Conservation (phyloP, 2,329 filamentous ascomycete genomes). For the Juglanconis sp. region DNA sequence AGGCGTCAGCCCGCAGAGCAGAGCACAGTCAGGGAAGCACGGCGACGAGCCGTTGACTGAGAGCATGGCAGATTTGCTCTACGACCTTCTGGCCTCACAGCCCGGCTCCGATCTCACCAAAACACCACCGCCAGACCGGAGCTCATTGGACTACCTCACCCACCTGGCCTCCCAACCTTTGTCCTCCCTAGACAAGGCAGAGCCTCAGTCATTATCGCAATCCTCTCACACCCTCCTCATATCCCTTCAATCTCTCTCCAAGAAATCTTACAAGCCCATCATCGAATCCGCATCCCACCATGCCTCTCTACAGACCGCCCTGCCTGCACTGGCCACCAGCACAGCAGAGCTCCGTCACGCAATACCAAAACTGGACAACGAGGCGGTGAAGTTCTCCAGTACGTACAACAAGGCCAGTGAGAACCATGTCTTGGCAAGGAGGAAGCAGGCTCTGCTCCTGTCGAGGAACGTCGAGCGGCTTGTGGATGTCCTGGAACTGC, state of each 20-base stretch:
- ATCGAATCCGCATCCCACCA: conserved; percentile 79
- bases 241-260: conserved; percentile 82
- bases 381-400: conserved; percentile 75
- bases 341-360: conserved; percentile 65
- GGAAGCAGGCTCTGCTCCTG: conserved; percentile 77
- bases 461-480: conserved; percentile 85
- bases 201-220: conserved; percentile 78
- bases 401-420: conserved; percentile 75
- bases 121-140: conserved; percentile 40
- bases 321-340: conserved; percentile 68
- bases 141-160: conserved; percentile 68
- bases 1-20: neutral
- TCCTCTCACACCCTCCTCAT: conserved; percentile 76
- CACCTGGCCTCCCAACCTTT: conserved; percentile 75
- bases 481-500: conserved; percentile 86
- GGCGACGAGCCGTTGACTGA: neutral
- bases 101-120: conserved; percentile 26
- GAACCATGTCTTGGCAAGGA: conserved; percentile 66
- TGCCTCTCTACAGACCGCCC: conserved; percentile 64
- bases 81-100: conserved; percentile 60
- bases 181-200: conserved; percentile 66
- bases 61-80: conserved; percentile 67
- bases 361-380: conserved; percentile 75
- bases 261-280: conserved; percentile 81
- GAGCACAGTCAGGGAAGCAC: neutral